phyloP scores from a whole-genome alignment of 2,329 filamentous ascomycete genomes.

The Alternaria novae-zelandiae region DNA sequence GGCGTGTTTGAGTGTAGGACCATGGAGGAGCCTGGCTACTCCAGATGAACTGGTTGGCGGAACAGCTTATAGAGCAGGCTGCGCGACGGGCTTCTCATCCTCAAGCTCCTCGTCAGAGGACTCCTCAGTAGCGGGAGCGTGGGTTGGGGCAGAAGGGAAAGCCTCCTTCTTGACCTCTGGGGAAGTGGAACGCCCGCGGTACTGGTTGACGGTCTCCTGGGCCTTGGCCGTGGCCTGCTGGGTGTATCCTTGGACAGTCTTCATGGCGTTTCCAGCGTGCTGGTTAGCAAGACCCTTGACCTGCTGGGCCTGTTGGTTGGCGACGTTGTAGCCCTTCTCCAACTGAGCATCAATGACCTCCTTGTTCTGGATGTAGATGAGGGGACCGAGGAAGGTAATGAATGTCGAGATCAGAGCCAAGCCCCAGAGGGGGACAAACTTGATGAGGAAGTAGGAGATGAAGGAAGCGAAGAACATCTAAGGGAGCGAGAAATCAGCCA shows the following conservation, averaged over 20 bases:
- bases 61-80: constrained; percentile 35
- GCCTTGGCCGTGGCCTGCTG: constrained; percentile 67
- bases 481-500: constrained; percentile 6
- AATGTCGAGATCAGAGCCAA: constrained; percentile 63
- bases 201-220: constrained; percentile 56
- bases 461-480: constrained; percentile 67
- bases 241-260: constrained; percentile 64
- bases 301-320: constrained; percentile 65
- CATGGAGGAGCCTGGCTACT: neutral
- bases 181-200: constrained; percentile 46
- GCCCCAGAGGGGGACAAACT: constrained; percentile 70
- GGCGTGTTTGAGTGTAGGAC: neutral
- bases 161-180: constrained; percentile 38
- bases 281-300: constrained; percentile 66
- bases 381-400: constrained; percentile 64
- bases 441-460: constrained; percentile 69
- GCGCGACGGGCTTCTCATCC: constrained; percentile 24
- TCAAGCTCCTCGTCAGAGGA: constrained; percentile 11
- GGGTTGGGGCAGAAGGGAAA: constrained; percentile 22
- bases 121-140: constrained; percentile 17
- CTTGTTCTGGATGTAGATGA: constrained; percentile 70
- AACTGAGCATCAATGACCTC: constrained; percentile 68
- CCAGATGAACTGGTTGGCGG: neutral
- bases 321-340: constrained; percentile 59
- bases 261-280: constrained; percentile 64